Conservation (phyloP, 1,284 basidiomycete genomes). For the Athelia sp. region DNA sequence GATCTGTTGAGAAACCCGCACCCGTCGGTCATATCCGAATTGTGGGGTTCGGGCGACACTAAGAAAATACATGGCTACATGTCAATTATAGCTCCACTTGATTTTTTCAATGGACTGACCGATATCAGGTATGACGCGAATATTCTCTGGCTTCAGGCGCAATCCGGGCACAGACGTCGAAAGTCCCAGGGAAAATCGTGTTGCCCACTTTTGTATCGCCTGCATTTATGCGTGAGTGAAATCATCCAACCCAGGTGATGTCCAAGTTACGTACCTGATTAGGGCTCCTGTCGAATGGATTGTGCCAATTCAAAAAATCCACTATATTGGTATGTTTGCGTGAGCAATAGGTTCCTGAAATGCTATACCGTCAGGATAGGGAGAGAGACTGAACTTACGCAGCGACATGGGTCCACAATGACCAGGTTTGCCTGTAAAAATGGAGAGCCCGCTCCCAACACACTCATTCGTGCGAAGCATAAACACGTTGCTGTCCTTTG, state of each 20-base stretch:
- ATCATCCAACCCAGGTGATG: neutral
- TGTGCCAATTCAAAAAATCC: slow-evolving; percentile 19
- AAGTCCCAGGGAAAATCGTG: slow-evolving; percentile 39
- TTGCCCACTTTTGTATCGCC: slow-evolving; percentile 37
- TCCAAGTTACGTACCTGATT: slow-evolving; percentile 22
- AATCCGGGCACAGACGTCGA: slow-evolving; percentile 31
- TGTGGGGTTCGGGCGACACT: slow-evolving; percentile 14
- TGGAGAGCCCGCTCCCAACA: slow-evolving; percentile 9
- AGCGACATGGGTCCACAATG: slow-evolving; percentile 21
- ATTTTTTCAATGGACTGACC: slow-evolving; percentile 23
- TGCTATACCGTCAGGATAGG: too few relatives aligned
- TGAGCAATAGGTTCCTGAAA: too few relatives aligned
- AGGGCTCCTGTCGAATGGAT: slow-evolving; percentile 17
- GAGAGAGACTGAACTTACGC: too few relatives aligned
- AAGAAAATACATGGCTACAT: too few relatives aligned
- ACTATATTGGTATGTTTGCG: neutral
- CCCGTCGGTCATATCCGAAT: slow-evolving; percentile 51
- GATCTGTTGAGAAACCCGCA: slow-evolving; percentile 41
- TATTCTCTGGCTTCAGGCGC: slow-evolving; percentile 16
- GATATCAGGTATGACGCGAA: slow-evolving; percentile 29
- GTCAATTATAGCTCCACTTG: too few relatives aligned
- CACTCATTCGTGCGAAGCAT: slow-evolving; percentile 33
- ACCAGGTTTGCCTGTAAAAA: slow-evolving; percentile 24
- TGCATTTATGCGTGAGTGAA: slow-evolving; percentile 31
- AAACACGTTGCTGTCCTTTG: slow-evolving; percentile 40